Evolutionary conservation across 2,329 filamentous ascomycete species (phyloP).

Genomic region (Akanthomyces lecanii): DNA sequence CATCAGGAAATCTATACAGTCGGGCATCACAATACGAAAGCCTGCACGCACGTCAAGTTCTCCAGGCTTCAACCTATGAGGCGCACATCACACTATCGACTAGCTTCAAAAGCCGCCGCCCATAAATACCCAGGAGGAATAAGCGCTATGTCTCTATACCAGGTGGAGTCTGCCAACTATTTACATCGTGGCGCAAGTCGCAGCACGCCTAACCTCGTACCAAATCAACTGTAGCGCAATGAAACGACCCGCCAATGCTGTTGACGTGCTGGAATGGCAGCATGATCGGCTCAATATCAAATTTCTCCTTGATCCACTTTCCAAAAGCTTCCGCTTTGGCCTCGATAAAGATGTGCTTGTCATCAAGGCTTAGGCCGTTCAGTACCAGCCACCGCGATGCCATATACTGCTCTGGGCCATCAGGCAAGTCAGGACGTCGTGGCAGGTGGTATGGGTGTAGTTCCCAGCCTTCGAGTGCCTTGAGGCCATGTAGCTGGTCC

Average conservation of each 20-base stretch:
- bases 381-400: conserved; percentile 26
- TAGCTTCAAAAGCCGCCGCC: too few relatives aligned
- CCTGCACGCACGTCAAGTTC: too few relatives aligned
- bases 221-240: conserved; percentile 27
- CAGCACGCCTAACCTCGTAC: not conserved
- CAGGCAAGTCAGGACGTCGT: not conserved
- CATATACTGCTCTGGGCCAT: conserved; percentile 26
- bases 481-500: conserved; percentile 22
- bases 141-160: too few relatives aligned
- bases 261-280: conserved; percentile 30
- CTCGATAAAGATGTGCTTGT: conserved; percentile 26
- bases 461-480: conserved; percentile 27
- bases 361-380: conserved; percentile 27
- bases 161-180: not conserved
- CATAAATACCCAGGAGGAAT: too few relatives aligned
- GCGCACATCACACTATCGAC: too few relatives aligned
- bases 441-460: conserved; percentile 24
- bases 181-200: not conserved
- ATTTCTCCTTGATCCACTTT: conserved; percentile 19
- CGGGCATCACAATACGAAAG: too few relatives aligned
- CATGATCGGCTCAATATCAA: conserved; percentile 20
- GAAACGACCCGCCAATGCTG: conserved; percentile 30
- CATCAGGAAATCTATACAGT: too few relatives aligned
- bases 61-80: too few relatives aligned
- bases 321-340: conserved; percentile 22